These are phyloP conservation scores for Teunomyces aglyptinius DNA, from an alignment of 805 yeast genomes.

Conservation along the genomic window DNA sequence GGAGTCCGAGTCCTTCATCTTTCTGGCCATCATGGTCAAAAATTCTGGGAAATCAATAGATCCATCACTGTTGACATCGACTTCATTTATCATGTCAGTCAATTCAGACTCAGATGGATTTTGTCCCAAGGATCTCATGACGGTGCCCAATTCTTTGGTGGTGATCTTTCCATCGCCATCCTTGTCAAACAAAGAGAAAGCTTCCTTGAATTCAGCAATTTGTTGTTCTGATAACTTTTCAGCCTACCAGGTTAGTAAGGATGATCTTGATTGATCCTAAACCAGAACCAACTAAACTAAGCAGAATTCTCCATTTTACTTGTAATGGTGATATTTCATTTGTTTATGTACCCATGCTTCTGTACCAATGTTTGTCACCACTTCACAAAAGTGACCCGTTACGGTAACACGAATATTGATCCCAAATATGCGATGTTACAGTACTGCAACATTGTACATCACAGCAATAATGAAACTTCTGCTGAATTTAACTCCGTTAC, in stretches of 20 bases:
- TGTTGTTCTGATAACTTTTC: conserved; percentile 94
- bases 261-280: neutral
- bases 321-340: too few relatives aligned
- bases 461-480: too few relatives aligned
- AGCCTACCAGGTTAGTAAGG: conserved; percentile 44
- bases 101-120: conserved; percentile 96
- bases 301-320: neutral
- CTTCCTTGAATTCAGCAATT: conserved; percentile 95
- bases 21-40: conserved; percentile 46
- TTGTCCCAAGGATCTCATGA: conserved; percentile 98
- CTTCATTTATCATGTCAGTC: conserved; percentile 95
- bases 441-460: too few relatives aligned
- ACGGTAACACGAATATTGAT: too few relatives aligned
- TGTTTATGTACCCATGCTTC: too few relatives aligned
- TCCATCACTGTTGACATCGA: conserved; percentile 94
- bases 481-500: neutral
- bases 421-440: too few relatives aligned
- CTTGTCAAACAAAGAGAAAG: conserved; percentile 94
- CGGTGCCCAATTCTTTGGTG: conserved; percentile 93
- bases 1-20: conserved; percentile 93
- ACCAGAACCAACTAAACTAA: neutral
- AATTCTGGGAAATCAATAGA: conserved; percentile 49
- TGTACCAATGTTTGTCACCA: too few relatives aligned
- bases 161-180: conserved; percentile 97
- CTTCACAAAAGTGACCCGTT: too few relatives aligned